Base-by-base conservation (phyloP, 768 basidiomycete species). In the Pluteus cervinus region DNA sequence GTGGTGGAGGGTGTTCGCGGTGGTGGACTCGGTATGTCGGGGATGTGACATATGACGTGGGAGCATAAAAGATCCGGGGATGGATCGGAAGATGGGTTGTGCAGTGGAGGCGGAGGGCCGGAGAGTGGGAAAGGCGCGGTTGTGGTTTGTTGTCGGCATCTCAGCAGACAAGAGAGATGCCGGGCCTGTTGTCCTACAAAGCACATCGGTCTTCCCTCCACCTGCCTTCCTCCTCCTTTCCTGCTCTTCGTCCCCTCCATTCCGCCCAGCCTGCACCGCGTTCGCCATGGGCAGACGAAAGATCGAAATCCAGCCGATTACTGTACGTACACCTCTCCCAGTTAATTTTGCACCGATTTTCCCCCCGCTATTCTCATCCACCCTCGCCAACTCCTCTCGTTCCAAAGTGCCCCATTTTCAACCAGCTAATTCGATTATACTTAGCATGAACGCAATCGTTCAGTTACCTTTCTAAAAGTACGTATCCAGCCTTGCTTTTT, bases 401-500 rank as follows among this genome's bases (percentile, higher is more conserved):
- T 42, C 44, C 45, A 45, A 39, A 47, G 43, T 45, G 29, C 36
- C 45, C 48, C 43, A 54, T 43, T 46, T 41, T 26, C 41, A 39
- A 33, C 48, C 51, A 51, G 61, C 58, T 53, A 60, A 42, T 34
- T 61, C 44, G 45, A 47, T 53, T 70, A 65, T 63, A 59, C 65
- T 63, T 71, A 90, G 86, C 84, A 90, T 66, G 87, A 90, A 65
- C 81, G 87, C 64, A 90, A 89, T 61, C 82, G 87, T 50, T 83
- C 85, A 45, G 87, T 90, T 57, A 90, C 87, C 50, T 90, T 89
- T 73, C 68, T 89, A 66, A 90, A 89, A 79, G 87, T 73, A 67
- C 49, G 69, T 53, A 48, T 43, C 41, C 37, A 39, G 41, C 37
- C 47, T 47, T 50, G 43, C 43, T 60, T 56, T 61, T 66, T 65